These are phyloP conservation scores for Yamadazyma jaroonii DNA, from an alignment of 1,139 yeast genomes.

Conservation along the genomic window DNA sequence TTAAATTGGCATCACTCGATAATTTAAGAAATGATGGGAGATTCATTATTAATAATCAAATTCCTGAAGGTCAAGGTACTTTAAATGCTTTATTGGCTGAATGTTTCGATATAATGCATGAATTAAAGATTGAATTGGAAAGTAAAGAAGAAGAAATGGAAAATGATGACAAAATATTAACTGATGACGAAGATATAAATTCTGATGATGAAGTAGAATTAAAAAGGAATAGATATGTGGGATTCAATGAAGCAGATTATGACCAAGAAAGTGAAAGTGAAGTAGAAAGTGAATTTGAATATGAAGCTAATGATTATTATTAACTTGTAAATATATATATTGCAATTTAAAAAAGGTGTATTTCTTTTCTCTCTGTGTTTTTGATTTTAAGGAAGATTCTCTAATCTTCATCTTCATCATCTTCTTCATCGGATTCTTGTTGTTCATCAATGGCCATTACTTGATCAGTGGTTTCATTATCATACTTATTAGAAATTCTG, in stretches of 20 bases:
- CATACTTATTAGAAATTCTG: constrained; percentile 71
- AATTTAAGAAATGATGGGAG: constrained; percentile 86
- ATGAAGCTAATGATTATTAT: constrained; percentile 47
- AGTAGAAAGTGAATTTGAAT: constrained; percentile 26
- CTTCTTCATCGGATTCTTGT: constrained; percentile 28
- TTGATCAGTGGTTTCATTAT: constrained; percentile 35
- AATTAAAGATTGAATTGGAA: constrained; percentile 82
- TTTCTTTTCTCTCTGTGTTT: too few relatives aligned
- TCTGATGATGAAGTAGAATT: constrained; percentile 45
- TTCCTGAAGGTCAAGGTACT: constrained; percentile 97
- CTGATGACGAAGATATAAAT: constrained; percentile 27
- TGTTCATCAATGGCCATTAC: constrained; percentile 61
- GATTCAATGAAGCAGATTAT: constrained; percentile 48
- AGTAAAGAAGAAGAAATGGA: constrained; percentile 49
- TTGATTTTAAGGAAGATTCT: too few relatives aligned
- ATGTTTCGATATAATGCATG: constrained; percentile 91
- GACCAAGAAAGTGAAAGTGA: constrained; percentile 39
- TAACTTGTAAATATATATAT: constrained; percentile 10
- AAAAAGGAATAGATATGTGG: constrained; percentile 42
- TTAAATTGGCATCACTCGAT: constrained; percentile 88
- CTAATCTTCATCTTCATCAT: constrained; percentile 7
- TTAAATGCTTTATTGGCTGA: constrained; percentile 87
- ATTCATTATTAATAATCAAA: constrained; percentile 79
- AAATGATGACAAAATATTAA: constrained; percentile 16
- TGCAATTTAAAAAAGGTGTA: too few relatives aligned